Evolutionary conservation across 345 rosid species (phyloP).

Genomic region (Barbarea vulgaris): DNA sequence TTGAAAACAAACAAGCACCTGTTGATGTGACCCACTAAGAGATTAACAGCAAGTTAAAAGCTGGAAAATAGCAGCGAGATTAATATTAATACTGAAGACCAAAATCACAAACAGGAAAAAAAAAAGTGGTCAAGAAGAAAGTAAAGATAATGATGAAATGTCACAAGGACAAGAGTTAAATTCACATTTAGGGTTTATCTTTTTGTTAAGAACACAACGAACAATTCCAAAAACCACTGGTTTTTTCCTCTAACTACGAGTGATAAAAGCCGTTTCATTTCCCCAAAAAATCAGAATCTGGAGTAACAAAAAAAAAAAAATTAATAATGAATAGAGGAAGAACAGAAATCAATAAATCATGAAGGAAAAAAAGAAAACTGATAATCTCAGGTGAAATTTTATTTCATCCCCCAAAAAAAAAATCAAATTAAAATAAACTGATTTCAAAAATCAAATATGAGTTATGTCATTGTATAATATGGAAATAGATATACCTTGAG

Average conservation of each 20-base stretch:
- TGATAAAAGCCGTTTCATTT: conserved; percentile 35
- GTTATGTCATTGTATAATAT: background rate
- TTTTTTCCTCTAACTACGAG: conserved; percentile 44
- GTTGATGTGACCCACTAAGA: conserved; percentile 98
- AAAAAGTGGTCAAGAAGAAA: conserved; percentile 21
- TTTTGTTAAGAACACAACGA: conserved; percentile 35
- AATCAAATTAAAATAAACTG: background rate
- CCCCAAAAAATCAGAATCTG: conserved; percentile 28
- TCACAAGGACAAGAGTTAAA: conserved; percentile 14
- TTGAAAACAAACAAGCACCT: conserved; percentile 54
- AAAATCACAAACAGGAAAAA: conserved; percentile 3
- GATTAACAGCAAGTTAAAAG: conserved; percentile 75
- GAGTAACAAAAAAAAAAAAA: background rate
- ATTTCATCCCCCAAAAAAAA: conserved; percentile 20
- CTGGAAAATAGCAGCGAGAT: conserved; percentile 46
- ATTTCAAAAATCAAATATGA: background rate
- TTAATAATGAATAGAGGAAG: conserved; percentile 8
- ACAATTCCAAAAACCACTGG: conserved; percentile 45
- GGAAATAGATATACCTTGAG: conserved; percentile 56
- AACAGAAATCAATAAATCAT: conserved; percentile 26
- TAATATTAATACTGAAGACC: conserved; percentile 19
- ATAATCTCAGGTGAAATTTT: conserved; percentile 13
- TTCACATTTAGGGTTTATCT: conserved; percentile 37
- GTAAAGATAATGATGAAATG: conserved; percentile 22
- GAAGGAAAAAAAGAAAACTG: conserved; percentile 18